Evolutionary conservation across 169 alveolate genomes (phyloP).

Genomic region (Eimeria necatrix): DNA sequence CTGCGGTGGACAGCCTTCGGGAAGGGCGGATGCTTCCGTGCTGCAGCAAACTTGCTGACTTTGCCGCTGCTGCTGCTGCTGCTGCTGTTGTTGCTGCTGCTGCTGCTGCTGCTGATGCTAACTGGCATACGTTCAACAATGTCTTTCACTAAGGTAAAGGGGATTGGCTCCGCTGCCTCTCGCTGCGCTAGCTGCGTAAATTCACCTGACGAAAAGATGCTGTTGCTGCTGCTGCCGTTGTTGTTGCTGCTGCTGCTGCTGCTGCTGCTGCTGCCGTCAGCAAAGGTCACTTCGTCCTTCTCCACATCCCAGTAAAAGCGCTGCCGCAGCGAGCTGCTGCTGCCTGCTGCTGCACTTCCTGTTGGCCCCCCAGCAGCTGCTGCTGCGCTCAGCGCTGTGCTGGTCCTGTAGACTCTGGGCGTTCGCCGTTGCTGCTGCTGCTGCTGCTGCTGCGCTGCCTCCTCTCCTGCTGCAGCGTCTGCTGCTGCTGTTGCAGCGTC

Average conservation of each 20-base stretch:
- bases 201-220: neutral
- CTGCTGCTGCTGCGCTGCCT: slow-evolving; percentile 19
- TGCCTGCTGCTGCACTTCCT: neutral
- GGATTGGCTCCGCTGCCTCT: neutral
- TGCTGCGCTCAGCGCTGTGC: neutral
- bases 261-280: slow-evolving; percentile 2
- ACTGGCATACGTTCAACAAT: neutral
- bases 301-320: slow-evolving; percentile 67
- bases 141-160: neutral
- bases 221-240: slow-evolving; percentile 53
- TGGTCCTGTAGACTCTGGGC: slow-evolving; percentile 32
- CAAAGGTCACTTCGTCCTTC: slow-evolving; percentile 18
- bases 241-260: slow-evolving; percentile 31
- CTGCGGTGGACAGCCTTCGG: slow-evolving; percentile 71
- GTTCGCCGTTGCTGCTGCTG: slow-evolving; percentile 62
- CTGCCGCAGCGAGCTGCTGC: slow-evolving; percentile 32
- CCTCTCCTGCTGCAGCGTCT: slow-evolving; percentile 27
- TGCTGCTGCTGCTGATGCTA: slow-evolving; percentile 37
- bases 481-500: slow-evolving; percentile 24
- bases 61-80: slow-evolving; percentile 69
- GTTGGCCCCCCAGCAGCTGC: slow-evolving; percentile 24
- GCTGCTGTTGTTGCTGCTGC: slow-evolving; percentile 47
- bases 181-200: slow-evolving; percentile 11
- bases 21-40: slow-evolving; percentile 33
- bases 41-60: slow-evolving; percentile 25